These are phyloP conservation scores for Graphium sp. DNA, from an alignment of 2,329 filamentous ascomycete species.

Conservation along the genomic window DNA sequence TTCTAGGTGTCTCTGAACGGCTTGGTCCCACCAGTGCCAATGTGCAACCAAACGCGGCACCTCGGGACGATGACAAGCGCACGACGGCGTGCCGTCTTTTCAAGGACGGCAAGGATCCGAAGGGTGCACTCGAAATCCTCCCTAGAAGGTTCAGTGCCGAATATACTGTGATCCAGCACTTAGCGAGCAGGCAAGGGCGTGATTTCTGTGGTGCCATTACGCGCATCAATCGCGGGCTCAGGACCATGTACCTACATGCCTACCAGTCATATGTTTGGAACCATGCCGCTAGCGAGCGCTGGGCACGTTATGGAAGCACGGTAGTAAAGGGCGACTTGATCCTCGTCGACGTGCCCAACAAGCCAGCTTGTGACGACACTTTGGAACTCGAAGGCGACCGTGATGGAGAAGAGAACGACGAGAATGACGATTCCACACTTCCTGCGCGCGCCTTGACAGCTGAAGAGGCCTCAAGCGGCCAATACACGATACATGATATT, in stretches of 20 bases:
- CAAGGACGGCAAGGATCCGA: conserved; percentile 38
- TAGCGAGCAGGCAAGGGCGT: conserved; percentile 33
- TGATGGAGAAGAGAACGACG: conserved; percentile 29
- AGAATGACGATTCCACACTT: conserved; percentile 25
- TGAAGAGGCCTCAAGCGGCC: conserved; percentile 61
- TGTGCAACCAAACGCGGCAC: conserved; percentile 22
- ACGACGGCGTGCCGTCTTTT: conserved; percentile 67
- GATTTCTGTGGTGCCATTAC: conserved; percentile 74
- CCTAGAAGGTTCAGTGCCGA: conserved; percentile 76
- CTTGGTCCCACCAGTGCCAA: conserved; percentile 24
- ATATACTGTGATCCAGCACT: conserved; percentile 58
- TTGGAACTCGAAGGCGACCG: conserved; percentile 19
- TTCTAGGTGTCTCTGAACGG: conserved; percentile 39
- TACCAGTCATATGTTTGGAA: conserved; percentile 97
- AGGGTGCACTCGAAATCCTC: conserved; percentile 47
- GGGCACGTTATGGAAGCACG: conserved; percentile 53
- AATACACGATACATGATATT: conserved; percentile 70
- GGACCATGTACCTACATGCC: conserved; percentile 91
- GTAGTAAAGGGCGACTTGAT: conserved; percentile 81
- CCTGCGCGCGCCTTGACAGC: conserved; percentile 56
- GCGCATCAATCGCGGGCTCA: conserved; percentile 63
- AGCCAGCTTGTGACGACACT: conserved; percentile 18
- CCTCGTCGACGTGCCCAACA: conserved; percentile 25
- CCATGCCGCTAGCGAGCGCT: conserved; percentile 62
- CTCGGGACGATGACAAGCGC: conserved; percentile 62